Conservation (phyloP, 2,329 filamentous ascomycete genomes). For the Waltergamsia citrina region DNA sequence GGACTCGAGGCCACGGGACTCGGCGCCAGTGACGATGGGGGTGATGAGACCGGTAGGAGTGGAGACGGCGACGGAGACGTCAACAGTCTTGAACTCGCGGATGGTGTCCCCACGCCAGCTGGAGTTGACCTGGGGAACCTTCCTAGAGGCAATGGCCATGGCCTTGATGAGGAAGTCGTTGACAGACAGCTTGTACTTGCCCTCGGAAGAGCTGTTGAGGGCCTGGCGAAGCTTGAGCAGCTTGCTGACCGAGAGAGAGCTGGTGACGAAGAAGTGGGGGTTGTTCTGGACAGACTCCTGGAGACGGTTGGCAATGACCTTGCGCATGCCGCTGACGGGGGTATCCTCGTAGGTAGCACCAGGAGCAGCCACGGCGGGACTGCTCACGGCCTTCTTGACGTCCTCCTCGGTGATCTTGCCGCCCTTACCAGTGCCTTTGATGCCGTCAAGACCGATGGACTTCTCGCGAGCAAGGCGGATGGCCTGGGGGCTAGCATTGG, state of each 20-base stretch:
- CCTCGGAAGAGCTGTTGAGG: conserved; percentile 79
- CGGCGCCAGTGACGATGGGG: conserved; percentile 86
- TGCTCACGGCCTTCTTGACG: conserved; percentile 74
- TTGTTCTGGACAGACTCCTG: conserved; percentile 83
- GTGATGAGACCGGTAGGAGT: conserved; percentile 94
- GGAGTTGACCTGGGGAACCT: conserved; percentile 92
- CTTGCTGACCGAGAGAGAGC: conserved; percentile 85
- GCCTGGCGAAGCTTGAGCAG: conserved; percentile 92
- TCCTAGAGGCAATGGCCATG: conserved; percentile 76
- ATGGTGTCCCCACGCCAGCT: conserved; percentile 88
- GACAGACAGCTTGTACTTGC: conserved; percentile 98
- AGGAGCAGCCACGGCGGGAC: conserved; percentile 41
- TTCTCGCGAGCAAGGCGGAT: conserved; percentile 80
- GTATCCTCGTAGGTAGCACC: conserved; percentile 72
- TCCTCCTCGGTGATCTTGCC: conserved; percentile 88
- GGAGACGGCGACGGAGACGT: conserved; percentile 91
- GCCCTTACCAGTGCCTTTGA: conserved; percentile 82
- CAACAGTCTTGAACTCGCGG: conserved; percentile 85
- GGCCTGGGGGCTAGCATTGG: conserved; percentile 61
- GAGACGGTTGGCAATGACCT: conserved; percentile 89
- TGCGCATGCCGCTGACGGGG: conserved; percentile 87
- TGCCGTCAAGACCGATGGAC: conserved; percentile 62
- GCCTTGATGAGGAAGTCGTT: conserved; percentile 99
- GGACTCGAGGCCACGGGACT: conserved; percentile 74
- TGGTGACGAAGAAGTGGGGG: conserved; percentile 96